A percentile compares a stretch with the other conserved stretches of the same genome.
These are phyloP conservation scores for Phialophora tarda DNA, from an alignment of 2,329 filamentous ascomycete genomes.

Conservation along the genomic window DNA sequence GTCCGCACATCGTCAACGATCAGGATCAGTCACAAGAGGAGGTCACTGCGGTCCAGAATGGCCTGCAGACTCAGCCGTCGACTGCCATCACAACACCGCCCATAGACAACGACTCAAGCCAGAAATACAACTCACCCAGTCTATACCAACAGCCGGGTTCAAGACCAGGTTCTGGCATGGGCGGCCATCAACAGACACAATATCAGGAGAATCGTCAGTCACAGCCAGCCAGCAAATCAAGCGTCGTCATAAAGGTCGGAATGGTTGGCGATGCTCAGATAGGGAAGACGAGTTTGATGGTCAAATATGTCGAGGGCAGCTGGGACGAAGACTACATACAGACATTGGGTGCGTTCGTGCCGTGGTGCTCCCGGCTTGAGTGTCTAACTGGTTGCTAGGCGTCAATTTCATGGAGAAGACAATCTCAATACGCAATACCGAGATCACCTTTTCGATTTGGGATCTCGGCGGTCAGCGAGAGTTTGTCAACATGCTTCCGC, in stretches of 20 bases:
- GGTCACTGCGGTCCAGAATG: slow-evolving; percentile 29
- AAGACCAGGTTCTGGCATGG: slow-evolving; percentile 58
- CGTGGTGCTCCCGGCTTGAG: background rate
- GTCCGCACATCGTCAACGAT: slow-evolving; percentile 38
- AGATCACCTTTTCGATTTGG: slow-evolving; percentile 99
- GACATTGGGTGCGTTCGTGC: slow-evolving; percentile 70
- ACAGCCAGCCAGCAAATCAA: slow-evolving; percentile 54
- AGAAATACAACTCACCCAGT: slow-evolving; percentile 50
- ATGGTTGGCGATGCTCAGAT: slow-evolving; percentile 99
- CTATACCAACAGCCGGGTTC: slow-evolving; percentile 51
- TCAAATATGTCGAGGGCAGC: slow-evolving; percentile 98
- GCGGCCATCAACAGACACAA: slow-evolving; percentile 52
- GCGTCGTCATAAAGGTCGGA: slow-evolving; percentile 97
- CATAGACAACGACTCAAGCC: slow-evolving; percentile 54
- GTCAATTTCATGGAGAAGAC: slow-evolving; percentile 99
- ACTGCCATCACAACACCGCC: slow-evolving; percentile 54
- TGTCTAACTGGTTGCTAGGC: slow-evolving; percentile 56
- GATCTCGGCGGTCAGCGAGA: slow-evolving; percentile 96
- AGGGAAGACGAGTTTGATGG: slow-evolving; percentile 98
- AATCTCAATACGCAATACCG: slow-evolving; percentile 97
- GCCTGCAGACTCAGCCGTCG: slow-evolving; percentile 45
- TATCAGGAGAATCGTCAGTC: slow-evolving; percentile 53
- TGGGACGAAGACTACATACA: slow-evolving; percentile 99
- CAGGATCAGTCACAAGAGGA: slow-evolving; percentile 36
- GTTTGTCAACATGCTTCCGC: slow-evolving; percentile 98